A percentile compares a stretch with the other conserved stretches of the same genome.
These are phyloP conservation scores for Cylindrodendrum hubeiense DNA, from an alignment of 2,329 filamentous ascomycete species.

Conservation along the genomic window DNA sequence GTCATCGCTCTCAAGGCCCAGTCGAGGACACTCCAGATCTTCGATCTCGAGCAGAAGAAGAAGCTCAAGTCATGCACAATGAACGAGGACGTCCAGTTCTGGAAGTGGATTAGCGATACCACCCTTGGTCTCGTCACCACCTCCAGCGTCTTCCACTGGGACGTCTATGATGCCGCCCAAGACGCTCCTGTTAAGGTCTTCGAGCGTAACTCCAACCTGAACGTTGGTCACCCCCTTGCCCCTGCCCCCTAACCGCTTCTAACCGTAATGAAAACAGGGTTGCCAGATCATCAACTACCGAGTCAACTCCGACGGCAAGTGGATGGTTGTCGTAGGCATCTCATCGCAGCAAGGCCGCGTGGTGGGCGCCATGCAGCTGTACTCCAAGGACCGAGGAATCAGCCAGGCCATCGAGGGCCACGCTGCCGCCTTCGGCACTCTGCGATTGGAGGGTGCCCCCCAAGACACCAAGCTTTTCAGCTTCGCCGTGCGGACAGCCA, in stretches of 20 bases:
- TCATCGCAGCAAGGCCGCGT: constrained; percentile 93
- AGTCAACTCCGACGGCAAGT: constrained; percentile 94
- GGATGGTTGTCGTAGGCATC: constrained; percentile 98
- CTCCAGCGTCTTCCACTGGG: constrained; percentile 95
- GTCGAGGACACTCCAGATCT: constrained; percentile 95
- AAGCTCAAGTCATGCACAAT: constrained; percentile 98
- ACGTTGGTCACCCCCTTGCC: constrained; percentile 65
- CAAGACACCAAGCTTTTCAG: constrained; percentile 96
- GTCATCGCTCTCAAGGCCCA: constrained; percentile 98
- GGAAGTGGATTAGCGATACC: constrained; percentile 97
- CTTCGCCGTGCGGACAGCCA: constrained; percentile 91
- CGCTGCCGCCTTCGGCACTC: constrained; percentile 91
- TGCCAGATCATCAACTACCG: constrained; percentile 99
- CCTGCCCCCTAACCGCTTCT: constrained; percentile 23
- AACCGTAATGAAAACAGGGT: constrained; percentile 65
- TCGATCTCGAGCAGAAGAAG: constrained; percentile 91
- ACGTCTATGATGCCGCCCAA: constrained; percentile 89
- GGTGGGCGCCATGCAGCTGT: constrained; percentile 96
- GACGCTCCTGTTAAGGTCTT: constrained; percentile 89
- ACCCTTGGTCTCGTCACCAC: constrained; percentile 93
- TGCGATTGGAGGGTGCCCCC: constrained; percentile 88
- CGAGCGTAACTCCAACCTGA: constrained; percentile 91
- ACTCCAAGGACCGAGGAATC: constrained; percentile 94
- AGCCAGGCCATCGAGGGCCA: constrained; percentile 99
- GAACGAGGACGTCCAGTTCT: constrained; percentile 98